These are phyloP conservation scores for Suhomyces kilbournensis DNA, from an alignment of 805 yeast genomes.

Conservation along the genomic window DNA sequence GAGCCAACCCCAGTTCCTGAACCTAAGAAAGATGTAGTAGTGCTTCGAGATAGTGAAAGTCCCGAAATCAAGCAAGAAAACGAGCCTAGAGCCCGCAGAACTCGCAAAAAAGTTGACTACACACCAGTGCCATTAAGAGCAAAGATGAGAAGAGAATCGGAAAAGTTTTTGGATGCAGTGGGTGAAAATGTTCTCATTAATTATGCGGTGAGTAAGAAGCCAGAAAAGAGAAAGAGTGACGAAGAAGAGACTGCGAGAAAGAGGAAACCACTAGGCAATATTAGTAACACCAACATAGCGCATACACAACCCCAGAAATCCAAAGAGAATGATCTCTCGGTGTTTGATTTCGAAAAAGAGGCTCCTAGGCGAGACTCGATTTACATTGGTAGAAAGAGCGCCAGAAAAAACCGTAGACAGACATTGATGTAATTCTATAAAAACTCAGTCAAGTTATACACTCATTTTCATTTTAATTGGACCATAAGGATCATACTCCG, in stretches of 20 bases:
- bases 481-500: slow-evolving; percentile 75
- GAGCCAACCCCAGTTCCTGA: neutral
- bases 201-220: slow-evolving; percentile 7
- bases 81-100: slow-evolving; percentile 41
- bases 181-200: slow-evolving; percentile 26
- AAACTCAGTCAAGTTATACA: slow-evolving; percentile 46
- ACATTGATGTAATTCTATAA: slow-evolving; percentile 1
- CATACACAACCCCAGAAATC: neutral
- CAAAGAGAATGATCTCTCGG: slow-evolving; percentile 2
- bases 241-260: neutral
- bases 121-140: slow-evolving; percentile 63
- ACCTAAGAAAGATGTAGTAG: neutral
- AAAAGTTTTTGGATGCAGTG: slow-evolving; percentile 60
- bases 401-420: slow-evolving; percentile 12
- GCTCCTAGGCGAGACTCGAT: slow-evolving; percentile 2
- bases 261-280: neutral
- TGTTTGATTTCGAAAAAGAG: slow-evolving; percentile 9
- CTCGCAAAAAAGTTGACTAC: slow-evolving; percentile 60
- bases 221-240: neutral
- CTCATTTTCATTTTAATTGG: slow-evolving; percentile 96
- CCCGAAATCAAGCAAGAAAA: slow-evolving; percentile 1
- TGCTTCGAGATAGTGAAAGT: neutral
- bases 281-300: neutral
- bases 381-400: slow-evolving; percentile 11
- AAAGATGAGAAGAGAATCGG: slow-evolving; percentile 67